These are phyloP conservation scores for Phytophthora hibernalis DNA, from an alignment of 352 stramenopile species.

Conservation along the genomic window DNA sequence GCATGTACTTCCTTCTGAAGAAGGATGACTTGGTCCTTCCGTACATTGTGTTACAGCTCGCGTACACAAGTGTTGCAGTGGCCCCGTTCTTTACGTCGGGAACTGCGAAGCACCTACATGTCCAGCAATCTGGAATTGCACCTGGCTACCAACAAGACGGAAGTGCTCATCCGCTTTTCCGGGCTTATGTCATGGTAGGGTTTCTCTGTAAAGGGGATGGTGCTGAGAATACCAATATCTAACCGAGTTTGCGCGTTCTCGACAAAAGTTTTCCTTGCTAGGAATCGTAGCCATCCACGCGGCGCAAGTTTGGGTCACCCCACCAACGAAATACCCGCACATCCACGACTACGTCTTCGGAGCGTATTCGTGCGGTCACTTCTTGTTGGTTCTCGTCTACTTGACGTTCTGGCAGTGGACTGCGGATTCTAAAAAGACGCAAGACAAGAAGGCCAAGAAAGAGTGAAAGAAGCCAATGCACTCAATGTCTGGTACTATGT, in stretches of 20 bases:
- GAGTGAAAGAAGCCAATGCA: constrained; percentile 36
- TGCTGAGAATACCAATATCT: neutral
- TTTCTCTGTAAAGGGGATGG: neutral
- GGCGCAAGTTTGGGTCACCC: constrained; percentile 50
- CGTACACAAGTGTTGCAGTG: constrained; percentile 61
- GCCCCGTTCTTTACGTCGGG: constrained; percentile 43
- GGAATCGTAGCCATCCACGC: constrained; percentile 66
- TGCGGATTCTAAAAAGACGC: constrained; percentile 19
- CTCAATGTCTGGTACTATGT: constrained; percentile 24
- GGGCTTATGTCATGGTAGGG: constrained; percentile 61
- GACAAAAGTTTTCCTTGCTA: constrained; percentile 57
- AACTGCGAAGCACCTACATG: constrained; percentile 41
- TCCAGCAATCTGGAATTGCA: constrained; percentile 17
- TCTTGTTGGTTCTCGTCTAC: constrained; percentile 74
- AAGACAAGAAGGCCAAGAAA: constrained; percentile 42
- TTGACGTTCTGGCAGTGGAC: constrained; percentile 90
- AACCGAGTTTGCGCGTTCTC: constrained; percentile 16
- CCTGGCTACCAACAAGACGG: constrained; percentile 56
- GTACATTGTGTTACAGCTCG: constrained; percentile 69
- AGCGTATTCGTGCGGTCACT: constrained; percentile 81
- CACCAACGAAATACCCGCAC: constrained; percentile 73
- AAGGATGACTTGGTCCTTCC: constrained; percentile 81
- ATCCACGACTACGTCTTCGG: constrained; percentile 90
- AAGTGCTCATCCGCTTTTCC: constrained; percentile 38
- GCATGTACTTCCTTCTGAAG: constrained; percentile 88